Evolutionary conservation across 2,329 filamentous ascomycete species (phyloP), one percentile per base, ranked within the genome.

Genomic region (Phyllosticta paracitricarpa): DNA sequence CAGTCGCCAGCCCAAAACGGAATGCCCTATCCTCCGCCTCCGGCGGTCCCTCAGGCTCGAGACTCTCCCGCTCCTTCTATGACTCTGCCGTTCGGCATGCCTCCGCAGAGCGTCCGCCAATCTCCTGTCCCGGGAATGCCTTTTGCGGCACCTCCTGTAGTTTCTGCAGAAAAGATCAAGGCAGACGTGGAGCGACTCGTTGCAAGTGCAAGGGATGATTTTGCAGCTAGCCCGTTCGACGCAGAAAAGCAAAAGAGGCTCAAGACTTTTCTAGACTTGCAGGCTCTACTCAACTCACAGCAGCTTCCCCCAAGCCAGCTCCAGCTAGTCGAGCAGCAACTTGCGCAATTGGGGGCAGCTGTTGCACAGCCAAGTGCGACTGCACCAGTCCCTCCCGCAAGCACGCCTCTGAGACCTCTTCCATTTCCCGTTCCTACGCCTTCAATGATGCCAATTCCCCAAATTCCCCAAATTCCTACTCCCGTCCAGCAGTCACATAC

Each of bases 201-300:
- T 72, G 76, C 81, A 69, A 83, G 83, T 67, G 86, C 88, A 66
- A 87, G 87, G 76, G 81, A 82, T 66, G 87, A 91, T 70, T 88
- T 90, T 77, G 86, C 87, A 66, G 84, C 84, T 66, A 90, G 86
- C 72, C 88, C 88, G 63, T 84, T 87, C 79, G 89, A 96, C 79
- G 76, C 81, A 75, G 84, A 85, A 75, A 82, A 90, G 71, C 87
- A 90, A 72, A 87, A 84, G 70, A 89, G 89, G 76, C 79, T 96
- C 70, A 89, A 90, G 77, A 91, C 91, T 65, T 83, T 97, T 68
- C 79, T 92, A 75, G 89, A 94, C 74, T 82, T 97, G 65, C 90
- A 96, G 77, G 85, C 82, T 67, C 84, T 93, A 66, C 79, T 97
- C 71, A 85, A 89, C 73, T 87, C 82, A 67, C 88, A 91, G 74